These are phyloP conservation scores for Ceratocystis lukuohia DNA, from an alignment of 2,329 filamentous ascomycete genomes.

Conservation along the genomic window DNA sequence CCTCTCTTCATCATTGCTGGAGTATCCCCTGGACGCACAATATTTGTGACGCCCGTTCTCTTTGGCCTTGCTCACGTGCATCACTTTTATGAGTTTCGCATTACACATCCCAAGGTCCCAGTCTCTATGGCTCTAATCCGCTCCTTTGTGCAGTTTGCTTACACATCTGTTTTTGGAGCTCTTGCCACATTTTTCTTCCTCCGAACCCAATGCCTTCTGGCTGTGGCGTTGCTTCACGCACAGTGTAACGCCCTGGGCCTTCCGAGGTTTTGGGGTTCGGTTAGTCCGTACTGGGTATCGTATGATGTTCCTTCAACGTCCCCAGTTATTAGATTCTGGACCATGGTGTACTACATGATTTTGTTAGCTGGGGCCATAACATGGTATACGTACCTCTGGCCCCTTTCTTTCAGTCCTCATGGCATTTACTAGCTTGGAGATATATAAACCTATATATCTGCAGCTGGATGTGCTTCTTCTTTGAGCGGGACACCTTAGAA, in stretches of 20 bases:
- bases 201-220: constrained; percentile 67
- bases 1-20: constrained; percentile 66
- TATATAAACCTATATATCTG: neutral
- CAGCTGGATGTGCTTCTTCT: no score
- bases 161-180: constrained; percentile 86
- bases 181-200: constrained; percentile 84
- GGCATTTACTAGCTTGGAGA: constrained; percentile 11
- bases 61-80: constrained; percentile 91
- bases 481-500: no score
- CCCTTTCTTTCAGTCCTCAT: constrained; percentile 46
- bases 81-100: constrained; percentile 87
- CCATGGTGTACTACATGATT: constrained; percentile 63
- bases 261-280: constrained; percentile 69
- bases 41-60: constrained; percentile 74
- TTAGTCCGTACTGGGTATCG: constrained; percentile 41
- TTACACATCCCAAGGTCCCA: constrained; percentile 62
- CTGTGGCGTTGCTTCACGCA: constrained; percentile 62
- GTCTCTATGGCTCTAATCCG: constrained; percentile 50
- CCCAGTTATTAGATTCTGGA: constrained; percentile 40
- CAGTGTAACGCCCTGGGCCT: constrained; percentile 92
- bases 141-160: constrained; percentile 71
- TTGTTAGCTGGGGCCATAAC: constrained; percentile 55
- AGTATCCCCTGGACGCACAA: constrained; percentile 42
- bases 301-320: constrained; percentile 22
- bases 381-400: constrained; percentile 61